Percentiles rank a stretch among this genome's conserved stretches.
phyloP scores from a whole-genome alignment of 257 asterid genomes.

The Jacaranda copaia region DNA sequence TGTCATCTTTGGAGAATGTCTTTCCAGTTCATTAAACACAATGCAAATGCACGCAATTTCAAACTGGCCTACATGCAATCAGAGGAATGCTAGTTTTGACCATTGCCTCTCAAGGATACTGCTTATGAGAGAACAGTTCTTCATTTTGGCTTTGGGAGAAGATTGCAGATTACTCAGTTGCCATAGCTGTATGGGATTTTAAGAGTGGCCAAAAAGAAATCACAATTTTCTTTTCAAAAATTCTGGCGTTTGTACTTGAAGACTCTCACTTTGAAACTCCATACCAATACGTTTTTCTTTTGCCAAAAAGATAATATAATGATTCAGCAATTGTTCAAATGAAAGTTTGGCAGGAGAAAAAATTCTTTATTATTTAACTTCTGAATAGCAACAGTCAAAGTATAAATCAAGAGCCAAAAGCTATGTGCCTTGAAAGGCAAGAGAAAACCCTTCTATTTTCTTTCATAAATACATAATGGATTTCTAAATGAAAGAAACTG shows the following conservation, averaged over 20 bases:
- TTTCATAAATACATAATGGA: not conserved
- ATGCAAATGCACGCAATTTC: no score
- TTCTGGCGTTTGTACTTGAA: not conserved
- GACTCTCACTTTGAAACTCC: not conserved
- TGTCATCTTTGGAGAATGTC: not conserved
- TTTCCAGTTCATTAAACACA: not conserved
- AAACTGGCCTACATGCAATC: no score
- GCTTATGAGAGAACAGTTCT: no score
- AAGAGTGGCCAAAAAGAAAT: no score
- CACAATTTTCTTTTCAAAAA: not conserved
- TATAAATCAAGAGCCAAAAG: not conserved
- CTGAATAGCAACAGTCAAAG: not conserved
- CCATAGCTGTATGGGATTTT: no score
- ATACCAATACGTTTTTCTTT: no score
- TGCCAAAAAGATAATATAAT: not conserved
- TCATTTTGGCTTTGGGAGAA: no score
- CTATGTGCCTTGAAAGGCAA: not conserved
- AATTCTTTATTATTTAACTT: not conserved
- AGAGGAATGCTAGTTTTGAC: no score
- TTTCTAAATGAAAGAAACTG: not conserved
- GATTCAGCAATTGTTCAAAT: no score
- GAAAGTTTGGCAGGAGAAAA: not conserved
- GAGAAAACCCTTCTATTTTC: not conserved
- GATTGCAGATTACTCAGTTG: no score
- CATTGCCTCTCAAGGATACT: no score